Conservation (phyloP, 345 rosid genomes). For the Erysimum cheiranthoides region DNA sequence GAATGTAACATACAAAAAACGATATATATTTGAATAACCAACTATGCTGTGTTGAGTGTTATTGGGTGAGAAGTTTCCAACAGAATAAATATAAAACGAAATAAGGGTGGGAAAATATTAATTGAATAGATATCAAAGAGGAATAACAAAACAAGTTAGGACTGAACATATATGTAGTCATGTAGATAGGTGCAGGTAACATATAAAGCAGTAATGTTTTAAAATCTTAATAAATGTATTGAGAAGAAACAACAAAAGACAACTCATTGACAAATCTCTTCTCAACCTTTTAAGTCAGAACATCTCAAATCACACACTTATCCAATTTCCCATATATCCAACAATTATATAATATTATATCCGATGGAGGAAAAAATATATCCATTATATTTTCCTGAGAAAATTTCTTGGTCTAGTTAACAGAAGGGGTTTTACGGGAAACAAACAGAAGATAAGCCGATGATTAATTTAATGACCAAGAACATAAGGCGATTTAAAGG, state of each 20-base stretch:
- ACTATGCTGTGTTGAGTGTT: neutral
- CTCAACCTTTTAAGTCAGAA: conserved; percentile 47
- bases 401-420: neutral
- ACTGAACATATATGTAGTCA: conserved; percentile 42
- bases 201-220: conserved; percentile 42
- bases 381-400: neutral
- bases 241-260: conserved; percentile 47
- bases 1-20: neutral
- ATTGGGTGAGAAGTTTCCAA: neutral
- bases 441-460: conserved; percentile 16
- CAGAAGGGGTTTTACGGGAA: conserved; percentile 11
- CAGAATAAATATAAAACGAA: neutral
- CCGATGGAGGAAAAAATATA: neutral
- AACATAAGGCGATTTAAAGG: neutral
- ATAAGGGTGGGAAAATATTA: neutral
- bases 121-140: conserved; percentile 29
- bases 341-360: neutral
- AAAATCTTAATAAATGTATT: conserved; percentile 38
- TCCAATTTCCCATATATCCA: conserved; percentile 33
- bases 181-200: conserved; percentile 48
- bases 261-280: conserved; percentile 48
- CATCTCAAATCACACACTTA: conserved; percentile 45
- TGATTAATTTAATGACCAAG: conserved; percentile 24
- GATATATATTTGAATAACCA: conserved; percentile 4
- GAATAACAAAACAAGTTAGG: conserved; percentile 43